A percentile compares a stretch with the other conserved stretches of the same genome.
These are phyloP conservation scores for Macadamia integrifolia DNA, from an alignment of 164 flowering plant genomes.

Conservation along the genomic window DNA sequence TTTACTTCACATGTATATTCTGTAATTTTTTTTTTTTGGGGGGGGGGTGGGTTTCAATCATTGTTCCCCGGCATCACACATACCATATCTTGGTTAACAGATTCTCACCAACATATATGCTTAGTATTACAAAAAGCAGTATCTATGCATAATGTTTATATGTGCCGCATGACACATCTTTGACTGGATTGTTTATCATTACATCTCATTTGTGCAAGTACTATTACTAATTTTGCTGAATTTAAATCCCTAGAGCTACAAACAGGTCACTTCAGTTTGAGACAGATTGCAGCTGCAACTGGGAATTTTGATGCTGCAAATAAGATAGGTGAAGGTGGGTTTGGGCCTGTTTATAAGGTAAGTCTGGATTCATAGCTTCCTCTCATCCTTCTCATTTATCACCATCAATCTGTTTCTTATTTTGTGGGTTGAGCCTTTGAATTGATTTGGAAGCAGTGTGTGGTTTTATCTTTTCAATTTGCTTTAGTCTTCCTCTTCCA, in stretches of 20 bases:
- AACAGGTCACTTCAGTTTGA: conserved; percentile 42
- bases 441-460: too few relatives aligned
- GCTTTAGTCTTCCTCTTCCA: too few relatives aligned
- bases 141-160: too few relatives aligned
- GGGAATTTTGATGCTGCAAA: conserved; percentile 44
- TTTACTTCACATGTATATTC: too few relatives aligned
- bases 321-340: conserved; percentile 74
- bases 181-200: neutral
- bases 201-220: neutral
- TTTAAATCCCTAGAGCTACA: conserved; percentile 28
- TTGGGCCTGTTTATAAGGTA: conserved; percentile 68
- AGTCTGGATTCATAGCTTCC: neutral
- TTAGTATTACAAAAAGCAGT: too few relatives aligned
- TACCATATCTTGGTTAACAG: too few relatives aligned
- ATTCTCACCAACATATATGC: too few relatives aligned
- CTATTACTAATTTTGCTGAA: conserved; percentile 15
- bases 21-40: conserved; percentile 13
- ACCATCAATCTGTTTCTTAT: neutral
- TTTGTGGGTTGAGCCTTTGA: neutral
- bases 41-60: neutral
- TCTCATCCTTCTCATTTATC: neutral
- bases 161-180: too few relatives aligned
- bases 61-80: too few relatives aligned
- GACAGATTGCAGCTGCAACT: conserved; percentile 52
- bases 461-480: too few relatives aligned